A percentile compares a stretch with the other conserved stretches of the same genome.
Evolutionary conservation across 2,329 filamentous ascomycete genomes (phyloP).

Genomic region (Penicillium digitatum): DNA sequence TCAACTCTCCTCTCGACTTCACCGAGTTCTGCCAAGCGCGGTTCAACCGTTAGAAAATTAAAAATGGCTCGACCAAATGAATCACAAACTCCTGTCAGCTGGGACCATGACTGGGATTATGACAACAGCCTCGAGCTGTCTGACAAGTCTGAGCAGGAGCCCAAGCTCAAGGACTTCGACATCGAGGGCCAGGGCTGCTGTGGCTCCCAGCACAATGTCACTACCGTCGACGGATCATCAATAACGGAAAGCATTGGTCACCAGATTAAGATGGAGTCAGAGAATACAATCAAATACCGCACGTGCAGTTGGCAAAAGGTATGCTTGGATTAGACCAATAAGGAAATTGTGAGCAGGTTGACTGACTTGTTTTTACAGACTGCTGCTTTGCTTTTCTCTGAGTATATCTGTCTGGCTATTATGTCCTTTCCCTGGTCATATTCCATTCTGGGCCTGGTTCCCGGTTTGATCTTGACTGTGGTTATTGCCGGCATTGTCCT

Average conservation of each 20-base stretch:
- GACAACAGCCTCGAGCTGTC: conserved; percentile 19
- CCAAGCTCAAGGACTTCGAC: conserved; percentile 30
- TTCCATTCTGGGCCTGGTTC: conserved; percentile 78
- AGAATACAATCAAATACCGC: conserved; percentile 80
- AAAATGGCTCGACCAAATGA: conserved; percentile 36
- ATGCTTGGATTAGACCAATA: conserved; percentile 13
- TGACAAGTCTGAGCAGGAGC: conserved; percentile 23
- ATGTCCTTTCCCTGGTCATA: conserved; percentile 98
- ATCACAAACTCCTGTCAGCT: conserved; percentile 15
- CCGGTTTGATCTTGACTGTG: conserved; percentile 76
- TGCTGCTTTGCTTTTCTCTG: conserved; percentile 82
- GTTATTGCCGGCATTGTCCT: conserved; percentile 73
- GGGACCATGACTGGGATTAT: conserved; percentile 13
- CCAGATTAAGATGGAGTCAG: conserved; percentile 73
- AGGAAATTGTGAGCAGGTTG: not conserved
- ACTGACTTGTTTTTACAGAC: conserved; percentile 53
- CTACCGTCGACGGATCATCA: conserved; percentile 31
- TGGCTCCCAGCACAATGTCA: conserved; percentile 17
- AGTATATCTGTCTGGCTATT: conserved; percentile 89
- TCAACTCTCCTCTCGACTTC: conserved; percentile 24
- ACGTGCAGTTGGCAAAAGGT: conserved; percentile 93
- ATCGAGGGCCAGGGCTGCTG: conserved; percentile 27
- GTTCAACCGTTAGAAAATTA: conserved; percentile 32
- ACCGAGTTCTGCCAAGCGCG: conserved; percentile 33
- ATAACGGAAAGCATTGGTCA: conserved; percentile 51